phyloP scores from a whole-genome alignment of 306 rosid genomes.

The Parietaria judaica region DNA sequence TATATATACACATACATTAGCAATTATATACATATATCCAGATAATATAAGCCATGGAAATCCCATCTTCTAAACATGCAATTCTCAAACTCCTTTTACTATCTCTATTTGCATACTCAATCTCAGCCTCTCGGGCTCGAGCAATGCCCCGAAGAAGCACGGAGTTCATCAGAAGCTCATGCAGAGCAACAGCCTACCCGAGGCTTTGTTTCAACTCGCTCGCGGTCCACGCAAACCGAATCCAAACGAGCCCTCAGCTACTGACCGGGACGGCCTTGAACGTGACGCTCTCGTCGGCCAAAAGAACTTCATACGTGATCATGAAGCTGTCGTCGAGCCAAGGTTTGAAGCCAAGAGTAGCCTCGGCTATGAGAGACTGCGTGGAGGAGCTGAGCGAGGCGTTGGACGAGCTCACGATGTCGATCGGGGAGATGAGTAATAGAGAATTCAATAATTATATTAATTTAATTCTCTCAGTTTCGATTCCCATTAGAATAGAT shows the following conservation, averaged over 20 bases:
- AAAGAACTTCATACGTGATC: conserved; percentile 33
- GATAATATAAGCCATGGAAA: conserved; percentile 18
- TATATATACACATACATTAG: too few relatives aligned
- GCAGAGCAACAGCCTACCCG: conserved; percentile 56
- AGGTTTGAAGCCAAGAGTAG: conserved; percentile 34
- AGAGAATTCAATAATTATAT: too few relatives aligned
- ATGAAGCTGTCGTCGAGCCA: conserved; percentile 22
- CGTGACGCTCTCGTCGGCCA: conserved; percentile 46
- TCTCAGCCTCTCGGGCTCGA: conserved; percentile 14
- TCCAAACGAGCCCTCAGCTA: conserved; percentile 43
- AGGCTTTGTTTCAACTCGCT: conserved; percentile 56
- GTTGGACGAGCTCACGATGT: conserved; percentile 38
- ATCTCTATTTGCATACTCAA: conserved; percentile 2
- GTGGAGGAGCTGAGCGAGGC: conserved; percentile 54
- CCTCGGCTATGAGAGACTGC: conserved; percentile 59
- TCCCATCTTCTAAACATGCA: conserved; percentile 16
- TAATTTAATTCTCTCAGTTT: too few relatives aligned
- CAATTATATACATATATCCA: too few relatives aligned
- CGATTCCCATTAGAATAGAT: too few relatives aligned
- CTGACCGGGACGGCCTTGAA: conserved; percentile 48
- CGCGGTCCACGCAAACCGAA: conserved; percentile 39
- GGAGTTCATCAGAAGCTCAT: conserved; percentile 56
- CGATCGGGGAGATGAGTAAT: conserved; percentile 57
- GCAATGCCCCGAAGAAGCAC: conserved; percentile 23
- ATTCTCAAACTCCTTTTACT: conserved; percentile 18